A percentile compares a stretch with the other conserved stretches of the same genome.
Evolutionary conservation across 2,329 filamentous ascomycete genomes (phyloP).

Genomic region (Dactylonectria macrodidyma): DNA sequence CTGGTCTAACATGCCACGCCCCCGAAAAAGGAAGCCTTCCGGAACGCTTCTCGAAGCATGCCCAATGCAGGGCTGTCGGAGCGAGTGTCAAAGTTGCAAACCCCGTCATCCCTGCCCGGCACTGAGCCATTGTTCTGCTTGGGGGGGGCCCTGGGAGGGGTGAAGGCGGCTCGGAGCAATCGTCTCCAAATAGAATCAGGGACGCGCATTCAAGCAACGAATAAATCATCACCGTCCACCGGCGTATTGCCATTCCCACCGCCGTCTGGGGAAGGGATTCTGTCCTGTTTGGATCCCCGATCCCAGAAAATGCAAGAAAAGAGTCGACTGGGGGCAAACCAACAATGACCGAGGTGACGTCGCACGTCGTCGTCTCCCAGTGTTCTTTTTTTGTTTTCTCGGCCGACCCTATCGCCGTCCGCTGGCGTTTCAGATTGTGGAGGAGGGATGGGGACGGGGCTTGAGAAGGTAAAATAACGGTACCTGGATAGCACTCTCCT

Average conservation of each 20-base stretch:
- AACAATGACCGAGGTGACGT: background rate
- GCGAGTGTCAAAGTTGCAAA: background rate
- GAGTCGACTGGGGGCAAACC: background rate
- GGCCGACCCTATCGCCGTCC: slow-evolving; percentile 35
- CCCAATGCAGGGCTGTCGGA: slow-evolving; percentile 31
- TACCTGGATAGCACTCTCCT: background rate
- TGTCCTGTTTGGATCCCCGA: background rate
- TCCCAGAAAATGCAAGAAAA: background rate
- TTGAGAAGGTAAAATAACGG: background rate
- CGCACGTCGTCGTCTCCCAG: background rate
- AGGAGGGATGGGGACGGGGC: slow-evolving; percentile 1
- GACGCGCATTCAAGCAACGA: slow-evolving; percentile 13
- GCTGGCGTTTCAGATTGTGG: slow-evolving; percentile 26
- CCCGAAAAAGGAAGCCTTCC: slow-evolving; percentile 36
- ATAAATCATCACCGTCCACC: slow-evolving; percentile 10
- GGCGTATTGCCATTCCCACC: background rate
- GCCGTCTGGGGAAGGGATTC: background rate
- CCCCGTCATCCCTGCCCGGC: background rate
- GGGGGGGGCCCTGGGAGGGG: background rate
- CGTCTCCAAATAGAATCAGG: slow-evolving; percentile 17
- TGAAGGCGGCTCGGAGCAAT: slow-evolving; percentile 4
- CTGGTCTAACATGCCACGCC: slow-evolving; percentile 23
- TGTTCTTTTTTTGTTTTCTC: slow-evolving; percentile 8
- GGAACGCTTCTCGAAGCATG: slow-evolving; percentile 45
- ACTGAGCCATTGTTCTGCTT: background rate